phyloP scores from a whole-genome alignment of 805 yeast species.

The Naumovozyma dairenensis region DNA sequence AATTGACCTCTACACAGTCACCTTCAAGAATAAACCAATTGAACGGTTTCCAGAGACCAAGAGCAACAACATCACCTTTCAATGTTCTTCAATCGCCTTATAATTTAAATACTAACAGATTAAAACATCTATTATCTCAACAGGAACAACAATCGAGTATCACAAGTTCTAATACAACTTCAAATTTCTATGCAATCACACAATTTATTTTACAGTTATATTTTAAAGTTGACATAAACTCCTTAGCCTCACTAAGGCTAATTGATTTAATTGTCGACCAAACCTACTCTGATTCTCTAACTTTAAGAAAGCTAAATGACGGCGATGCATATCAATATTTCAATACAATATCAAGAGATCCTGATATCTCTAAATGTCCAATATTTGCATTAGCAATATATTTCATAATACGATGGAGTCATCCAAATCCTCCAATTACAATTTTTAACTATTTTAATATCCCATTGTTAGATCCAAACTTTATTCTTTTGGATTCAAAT shows the following conservation, averaged over 20 bases:
- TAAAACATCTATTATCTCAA: constrained; percentile 10
- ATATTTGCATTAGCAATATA: constrained; percentile 26
- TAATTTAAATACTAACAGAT: constrained; percentile 9
- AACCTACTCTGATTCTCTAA: constrained; percentile 27
- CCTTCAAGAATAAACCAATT: neutral
- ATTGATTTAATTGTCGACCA: constrained; percentile 28
- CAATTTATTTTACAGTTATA: constrained; percentile 25
- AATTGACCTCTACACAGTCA: neutral
- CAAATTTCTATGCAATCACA: constrained; percentile 22
- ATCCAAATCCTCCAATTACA: constrained; percentile 19
- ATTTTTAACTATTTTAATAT: constrained; percentile 17
- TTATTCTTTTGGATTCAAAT: constrained; percentile 9
- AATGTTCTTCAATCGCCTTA: neutral
- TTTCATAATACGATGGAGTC: constrained; percentile 25
- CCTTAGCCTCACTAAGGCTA: constrained; percentile 14
- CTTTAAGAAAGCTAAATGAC: constrained; percentile 28
- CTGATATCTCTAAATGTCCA: constrained; percentile 26
- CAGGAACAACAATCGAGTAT: constrained; percentile 16
- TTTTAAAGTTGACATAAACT: constrained; percentile 19
- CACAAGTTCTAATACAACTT: constrained; percentile 10
- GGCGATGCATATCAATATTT: constrained; percentile 22
- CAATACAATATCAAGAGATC: constrained; percentile 27
- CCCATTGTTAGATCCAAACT: constrained; percentile 15
- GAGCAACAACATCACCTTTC: neutral
- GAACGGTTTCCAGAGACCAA: neutral